Evolutionary conservation across 140 eudicot genomes (phyloP), one percentile per base, ranked within the genome.

Genomic region (Cichorium intybus): DNA sequence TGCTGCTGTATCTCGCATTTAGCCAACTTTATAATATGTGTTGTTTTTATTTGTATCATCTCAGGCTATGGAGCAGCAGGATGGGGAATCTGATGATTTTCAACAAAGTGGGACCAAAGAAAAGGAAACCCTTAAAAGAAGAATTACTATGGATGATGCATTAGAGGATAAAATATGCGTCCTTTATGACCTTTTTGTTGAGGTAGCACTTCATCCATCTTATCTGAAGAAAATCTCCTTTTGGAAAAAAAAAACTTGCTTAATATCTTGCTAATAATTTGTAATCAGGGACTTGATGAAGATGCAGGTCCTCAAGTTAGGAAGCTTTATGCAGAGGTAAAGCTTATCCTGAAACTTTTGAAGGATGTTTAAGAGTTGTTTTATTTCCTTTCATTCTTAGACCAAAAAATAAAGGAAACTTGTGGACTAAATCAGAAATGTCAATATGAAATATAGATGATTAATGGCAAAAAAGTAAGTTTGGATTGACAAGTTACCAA

Each of bases 151-250:
- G 81, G 89, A 87, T 69, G 75, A 63, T 59, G 71, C 82, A 41
- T 16, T 87, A 78, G 95, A 87, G 71, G 87, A 84, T 67, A 81
- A 81, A 70, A 84, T 87, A 20, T 87, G 95, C 50, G 79, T 81
- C 57, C 87, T 87, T 22, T 84, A 87, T 75, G 92, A 87, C 57
- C 75, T 84, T 22, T 81, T 65, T 59, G 69, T 76, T 67, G 86
- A 84, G 58, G 95, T 84, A 79, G 9, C 28, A 47, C 15, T 22
- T 68, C 55, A 12, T 33, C 31, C 28, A 75, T 56, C 18, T 23
- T 20, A 55, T 26, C 33, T 9, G 4, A 24, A 35, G 8, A 64
- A 26, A 17, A 20, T 7, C 31, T n/a, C 10, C 1, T 35, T 12
- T 20, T 37, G 0, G 2, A 23, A 28, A 6, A 7, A 26, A 56